phyloP scores from a whole-genome alignment of 805 yeast species.

The Sugiyamaella marilandica region DNA sequence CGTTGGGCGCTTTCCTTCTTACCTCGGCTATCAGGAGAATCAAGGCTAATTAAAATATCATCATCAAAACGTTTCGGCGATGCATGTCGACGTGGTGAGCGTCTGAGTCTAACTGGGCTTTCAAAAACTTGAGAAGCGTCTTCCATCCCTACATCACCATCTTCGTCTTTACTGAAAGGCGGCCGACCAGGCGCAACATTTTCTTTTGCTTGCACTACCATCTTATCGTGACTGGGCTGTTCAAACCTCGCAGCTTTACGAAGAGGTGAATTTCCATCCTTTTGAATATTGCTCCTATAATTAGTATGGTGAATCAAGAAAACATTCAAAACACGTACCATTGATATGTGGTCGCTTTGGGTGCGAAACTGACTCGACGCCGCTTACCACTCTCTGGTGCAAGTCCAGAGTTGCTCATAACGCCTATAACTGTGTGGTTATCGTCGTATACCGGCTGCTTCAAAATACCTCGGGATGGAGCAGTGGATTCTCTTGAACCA shows the following conservation, averaged over 20 bases:
- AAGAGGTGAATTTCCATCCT: background rate
- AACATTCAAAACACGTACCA: slow-evolving; percentile 3
- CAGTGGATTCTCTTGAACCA: slow-evolving; percentile 31
- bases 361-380: slow-evolving; percentile 73
- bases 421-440: slow-evolving; percentile 37
- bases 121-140: slow-evolving; percentile 1
- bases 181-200: background rate
- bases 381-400: slow-evolving; percentile 27
- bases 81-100: background rate
- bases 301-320: background rate
- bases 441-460: slow-evolving; percentile 28
- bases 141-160: slow-evolving; percentile 2
- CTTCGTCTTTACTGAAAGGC: background rate
- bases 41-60: slow-evolving; percentile 12
- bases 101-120: background rate
- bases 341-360: slow-evolving; percentile 36
- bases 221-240: background rate
- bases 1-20: background rate
- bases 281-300: background rate
- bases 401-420: slow-evolving; percentile 27
- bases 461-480: slow-evolving; percentile 39
- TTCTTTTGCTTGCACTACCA: too few species aligned
- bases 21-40: slow-evolving; percentile 9
- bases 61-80: background rate
- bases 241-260: background rate